These are phyloP conservation scores for Annulohypoxylon maeteangense DNA, from an alignment of 495 filamentous ascomycete genomes.

Conservation along the genomic window DNA sequence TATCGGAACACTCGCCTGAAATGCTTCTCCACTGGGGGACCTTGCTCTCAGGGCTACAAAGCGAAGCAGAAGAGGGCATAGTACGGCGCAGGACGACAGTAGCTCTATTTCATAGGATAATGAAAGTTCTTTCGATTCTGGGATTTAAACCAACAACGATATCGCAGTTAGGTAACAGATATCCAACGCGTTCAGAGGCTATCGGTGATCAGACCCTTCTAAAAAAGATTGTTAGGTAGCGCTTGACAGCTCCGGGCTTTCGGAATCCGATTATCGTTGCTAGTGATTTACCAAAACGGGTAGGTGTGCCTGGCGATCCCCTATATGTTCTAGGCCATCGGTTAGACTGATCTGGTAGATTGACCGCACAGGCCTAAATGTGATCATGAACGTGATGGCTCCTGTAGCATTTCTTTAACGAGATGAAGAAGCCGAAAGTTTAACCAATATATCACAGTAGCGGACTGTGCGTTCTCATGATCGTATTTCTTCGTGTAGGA, in stretches of 20 bases:
- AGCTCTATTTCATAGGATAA: neutral
- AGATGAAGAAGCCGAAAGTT: conserved; percentile 39
- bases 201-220: conserved; percentile 23
- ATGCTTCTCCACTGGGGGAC: neutral
- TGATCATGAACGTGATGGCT: conserved; percentile 16
- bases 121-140: neutral
- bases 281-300: conserved; percentile 20
- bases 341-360: conserved; percentile 35
- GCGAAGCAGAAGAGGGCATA: conserved; percentile 4
- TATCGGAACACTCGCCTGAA: conserved; percentile 30
- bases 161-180: conserved; percentile 32
- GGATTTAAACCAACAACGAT: conserved; percentile 16
- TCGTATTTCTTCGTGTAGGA: conserved; percentile 30
- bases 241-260: neutral
- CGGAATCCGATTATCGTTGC: conserved; percentile 9
- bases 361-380: conserved; percentile 25
- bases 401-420: conserved; percentile 29
- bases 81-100: neutral
- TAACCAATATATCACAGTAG: conserved; percentile 33
- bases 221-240: neutral
- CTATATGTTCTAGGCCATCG: conserved; percentile 25
- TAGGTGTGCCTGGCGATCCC: conserved; percentile 38
- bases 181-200: conserved; percentile 21
- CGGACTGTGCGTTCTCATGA: conserved; percentile 7
- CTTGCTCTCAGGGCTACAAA: neutral